Conservation (phyloP, 306 rosid species). For the Dalbergia oliveri region DNA sequence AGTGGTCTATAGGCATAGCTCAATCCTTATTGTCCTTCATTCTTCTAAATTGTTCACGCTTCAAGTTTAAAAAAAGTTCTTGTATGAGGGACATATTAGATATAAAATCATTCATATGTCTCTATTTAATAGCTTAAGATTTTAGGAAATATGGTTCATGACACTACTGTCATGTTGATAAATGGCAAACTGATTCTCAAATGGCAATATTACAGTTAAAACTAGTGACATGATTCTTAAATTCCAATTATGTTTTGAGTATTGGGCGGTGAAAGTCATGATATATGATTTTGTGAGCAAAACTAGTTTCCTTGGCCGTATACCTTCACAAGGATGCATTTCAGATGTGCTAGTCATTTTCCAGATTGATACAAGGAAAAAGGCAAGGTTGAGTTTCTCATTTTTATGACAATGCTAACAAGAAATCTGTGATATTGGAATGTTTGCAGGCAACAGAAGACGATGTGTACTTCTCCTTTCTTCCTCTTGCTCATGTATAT, state of each 20-base stretch:
- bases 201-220: neutral
- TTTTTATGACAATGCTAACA: slow-evolving; percentile 17
- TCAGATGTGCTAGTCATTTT: neutral
- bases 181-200: neutral
- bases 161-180: neutral
- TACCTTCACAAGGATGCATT: neutral
- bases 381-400: neutral
- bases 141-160: no score
- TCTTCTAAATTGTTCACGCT: no score
- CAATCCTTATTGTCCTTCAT: no score
- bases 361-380: slow-evolving; percentile 1
- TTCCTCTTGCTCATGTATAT: slow-evolving; percentile 84
- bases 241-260: neutral
- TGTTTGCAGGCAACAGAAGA: slow-evolving; percentile 47
- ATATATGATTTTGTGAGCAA: neutral
- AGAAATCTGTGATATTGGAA: slow-evolving; percentile 6
- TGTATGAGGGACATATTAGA: no score
- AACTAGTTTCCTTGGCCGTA: neutral
- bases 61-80: no score
- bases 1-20: no score
- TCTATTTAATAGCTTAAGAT: no score
- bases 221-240: neutral
- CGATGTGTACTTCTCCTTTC: slow-evolving; percentile 67
- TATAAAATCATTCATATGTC: no score
- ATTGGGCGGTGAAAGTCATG: neutral